phyloP scores from a whole-genome alignment of 169 alveolate species.

The Babesia sp. region DNA sequence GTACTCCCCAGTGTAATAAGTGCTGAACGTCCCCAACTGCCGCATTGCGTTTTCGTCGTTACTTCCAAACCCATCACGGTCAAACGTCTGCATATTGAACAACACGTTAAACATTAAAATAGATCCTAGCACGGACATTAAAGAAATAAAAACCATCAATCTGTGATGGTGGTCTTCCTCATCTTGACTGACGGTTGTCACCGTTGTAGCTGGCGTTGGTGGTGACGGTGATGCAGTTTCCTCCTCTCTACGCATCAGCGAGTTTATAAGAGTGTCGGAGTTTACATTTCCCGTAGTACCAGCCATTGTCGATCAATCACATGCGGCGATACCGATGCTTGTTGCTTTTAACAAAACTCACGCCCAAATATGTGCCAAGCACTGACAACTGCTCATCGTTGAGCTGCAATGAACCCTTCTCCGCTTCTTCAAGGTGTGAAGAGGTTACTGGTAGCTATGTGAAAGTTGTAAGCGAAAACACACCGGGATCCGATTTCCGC shows the following conservation, averaged over 20 bases:
- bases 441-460: conserved; percentile 11
- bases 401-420: conserved; percentile 16
- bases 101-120: conserved; percentile 12
- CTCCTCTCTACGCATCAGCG: background rate
- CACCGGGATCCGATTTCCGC: background rate
- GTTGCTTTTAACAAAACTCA: conserved; percentile 4
- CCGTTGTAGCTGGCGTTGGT: background rate
- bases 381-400: conserved; percentile 29
- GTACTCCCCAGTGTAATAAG: conserved; percentile 56
- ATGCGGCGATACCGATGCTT: conserved; percentile 8
- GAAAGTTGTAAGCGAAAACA: background rate
- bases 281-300: background rate
- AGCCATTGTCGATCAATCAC: conserved; percentile 16
- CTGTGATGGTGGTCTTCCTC: conserved; percentile 4
- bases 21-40: conserved; percentile 6
- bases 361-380: conserved; percentile 48
- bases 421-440: conserved; percentile 15
- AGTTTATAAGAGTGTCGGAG: conserved; percentile 7
- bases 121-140: conserved; percentile 5
- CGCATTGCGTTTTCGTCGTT: background rate
- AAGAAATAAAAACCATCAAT: conserved; percentile 1
- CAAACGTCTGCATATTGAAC: background rate
- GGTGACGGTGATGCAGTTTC: background rate
- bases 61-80: background rate
- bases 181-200: background rate